Base-by-base conservation (phyloP, 495 filamentous ascomycete genomes). In the Podospora bellae-mahoneyi region DNA sequence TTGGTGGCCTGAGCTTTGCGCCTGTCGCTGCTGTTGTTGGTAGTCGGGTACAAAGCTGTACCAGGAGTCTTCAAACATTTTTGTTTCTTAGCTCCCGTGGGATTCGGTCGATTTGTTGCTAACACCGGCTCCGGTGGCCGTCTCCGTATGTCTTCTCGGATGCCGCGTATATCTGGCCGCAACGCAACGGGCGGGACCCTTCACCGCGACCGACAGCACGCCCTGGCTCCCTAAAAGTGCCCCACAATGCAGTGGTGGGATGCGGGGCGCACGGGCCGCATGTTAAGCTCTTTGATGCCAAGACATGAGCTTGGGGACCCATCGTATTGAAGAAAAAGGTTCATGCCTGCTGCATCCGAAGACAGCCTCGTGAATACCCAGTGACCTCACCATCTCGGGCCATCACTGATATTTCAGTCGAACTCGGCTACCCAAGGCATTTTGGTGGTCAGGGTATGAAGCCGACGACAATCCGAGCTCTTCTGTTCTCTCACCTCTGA, bases 31-130 rank as follows among this genome's bases (percentile, higher is more conserved):
- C 68, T 80, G 81, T 16, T 84, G 75, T 54, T 84, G 79, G 54
- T 82, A 77, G 48, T 85, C 83, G 1, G 86, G 84, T 28, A 88
- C 86, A 71, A 89, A 86, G 66, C 83, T 87, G 77, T 91, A 89
- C 86, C 89, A 92, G 9, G 88, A 84, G 73, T 92, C 89, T 75
- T 92, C 90, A 79, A 90, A 91, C 89, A 91, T 91, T 64, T 75
- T 76, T 19, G 18, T 6, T 5, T 5, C 5, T 32, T 9, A 20
- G 20, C 5, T 13, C 23, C n/a, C n/a, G 55, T 20, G 13, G 18
- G 13, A 20, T 58, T 58, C 55, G 0, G 55, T 26, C 23, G 55
- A 20, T 9, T 19, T 15, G n/a, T 2, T 58, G n/a, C 9, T 13
- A 16, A 48, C 2, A 48, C 39, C 39, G 39, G 39, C 9, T 10